Base-by-base conservation (phyloP, 2,329 filamentous ascomycete genomes). In the Scedosporium dehoogii region DNA sequence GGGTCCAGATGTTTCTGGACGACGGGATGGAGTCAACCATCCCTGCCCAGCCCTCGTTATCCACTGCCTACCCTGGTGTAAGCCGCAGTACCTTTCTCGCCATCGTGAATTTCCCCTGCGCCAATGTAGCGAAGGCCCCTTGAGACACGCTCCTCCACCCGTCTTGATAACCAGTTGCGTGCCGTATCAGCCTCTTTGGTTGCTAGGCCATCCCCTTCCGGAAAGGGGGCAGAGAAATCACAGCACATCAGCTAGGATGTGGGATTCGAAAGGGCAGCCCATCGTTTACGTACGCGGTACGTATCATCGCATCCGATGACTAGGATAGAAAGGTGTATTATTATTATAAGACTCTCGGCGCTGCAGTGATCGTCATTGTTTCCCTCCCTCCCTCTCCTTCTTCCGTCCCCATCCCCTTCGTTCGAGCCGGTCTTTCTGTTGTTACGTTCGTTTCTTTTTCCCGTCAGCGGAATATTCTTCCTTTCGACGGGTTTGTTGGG, bases 321-420 rank as follows among this genome's bases (percentile, higher is more conserved):
- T 25, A 27, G 42, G 58, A 46, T 48, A 21, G 21, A 27, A 44
- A 29, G 6, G 42, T 48, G 42, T 48, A 18, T 58, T 33, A 51
- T 18, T 51, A 18, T 51, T 58, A 60, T 60, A 60, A 60, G 59
- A 60, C 44, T 60, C 58, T 60, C 59, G 42, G 59, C 44, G 42
- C 59, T 60, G 59, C 59, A 60, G n/a, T 60, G 59, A 60, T 60
- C 59, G 27, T 10, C 56, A 27, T 14, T 44, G 42, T 51, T 60
- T 29, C 41, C 41, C 25, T 55, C 41, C 70, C 27, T 38, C 51
- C 4, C 42, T 61, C 51, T 61, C 48, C 46, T 62, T 23, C n/a
- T 27, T 23, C 44, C 18, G 18, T 44, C 10, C 51, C 12, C 29
- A 29, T n/a, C 29, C 41, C n/a, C 27, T 61, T 48, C 21, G 25